These are phyloP conservation scores for Skeletonema menzelii DNA, from an alignment of 108 stramenopile genomes.

Conservation along the genomic window DNA sequence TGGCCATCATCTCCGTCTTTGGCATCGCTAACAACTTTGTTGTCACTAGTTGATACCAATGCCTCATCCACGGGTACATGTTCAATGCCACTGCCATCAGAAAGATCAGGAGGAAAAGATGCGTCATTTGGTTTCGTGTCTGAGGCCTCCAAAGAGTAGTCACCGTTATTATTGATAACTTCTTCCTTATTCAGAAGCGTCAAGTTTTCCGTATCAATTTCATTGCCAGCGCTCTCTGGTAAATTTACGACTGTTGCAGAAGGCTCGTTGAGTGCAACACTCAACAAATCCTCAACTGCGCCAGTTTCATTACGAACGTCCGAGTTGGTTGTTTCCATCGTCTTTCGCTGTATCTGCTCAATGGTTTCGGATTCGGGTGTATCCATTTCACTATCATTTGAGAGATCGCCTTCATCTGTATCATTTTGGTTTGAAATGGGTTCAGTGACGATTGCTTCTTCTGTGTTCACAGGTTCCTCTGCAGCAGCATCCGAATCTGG, in stretches of 20 bases:
- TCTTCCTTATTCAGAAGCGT: background rate
- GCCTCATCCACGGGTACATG: background rate
- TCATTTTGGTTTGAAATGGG: background rate
- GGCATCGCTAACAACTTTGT: background rate
- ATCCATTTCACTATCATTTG: background rate
- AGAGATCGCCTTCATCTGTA: background rate
- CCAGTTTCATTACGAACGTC: background rate
- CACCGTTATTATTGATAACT: background rate
- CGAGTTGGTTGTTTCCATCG: background rate
- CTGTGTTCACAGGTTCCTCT: background rate
- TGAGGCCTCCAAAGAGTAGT: background rate
- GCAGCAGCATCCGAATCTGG: background rate
- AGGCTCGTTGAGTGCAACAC: background rate
- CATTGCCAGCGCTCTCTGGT: background rate
- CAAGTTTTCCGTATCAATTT: background rate
- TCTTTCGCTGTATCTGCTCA: background rate
- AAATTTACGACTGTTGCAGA: background rate
- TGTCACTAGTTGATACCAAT: background rate
- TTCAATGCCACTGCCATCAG: background rate
- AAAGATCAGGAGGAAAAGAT: background rate
- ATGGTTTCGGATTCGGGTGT: no score
- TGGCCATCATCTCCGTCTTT: background rate
- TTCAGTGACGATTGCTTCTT: background rate
- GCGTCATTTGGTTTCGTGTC: background rate
- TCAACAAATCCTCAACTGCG: background rate